Conservation (phyloP, 208 protist genomes). For the Chromosphaera perkinsii region DNA sequence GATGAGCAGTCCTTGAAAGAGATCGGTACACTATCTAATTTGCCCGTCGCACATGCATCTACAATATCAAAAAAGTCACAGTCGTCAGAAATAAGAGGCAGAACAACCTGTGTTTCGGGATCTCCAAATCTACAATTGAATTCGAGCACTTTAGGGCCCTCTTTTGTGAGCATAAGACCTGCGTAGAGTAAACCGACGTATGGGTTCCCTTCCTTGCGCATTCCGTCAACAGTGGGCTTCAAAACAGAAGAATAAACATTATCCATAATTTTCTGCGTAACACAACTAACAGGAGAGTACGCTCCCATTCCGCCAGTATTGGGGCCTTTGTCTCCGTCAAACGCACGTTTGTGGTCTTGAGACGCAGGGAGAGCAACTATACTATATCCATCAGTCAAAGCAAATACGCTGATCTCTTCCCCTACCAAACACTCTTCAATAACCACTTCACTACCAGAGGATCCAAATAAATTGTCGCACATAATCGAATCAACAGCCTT, state of each 20-base stretch:
- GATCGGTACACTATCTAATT: constrained; percentile 42
- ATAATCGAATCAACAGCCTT: constrained; percentile 45
- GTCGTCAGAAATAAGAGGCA: neutral
- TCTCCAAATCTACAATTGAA: constrained; percentile 65
- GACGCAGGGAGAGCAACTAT: constrained; percentile 43
- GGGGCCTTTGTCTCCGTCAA: constrained; percentile 40
- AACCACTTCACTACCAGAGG: constrained; percentile 37
- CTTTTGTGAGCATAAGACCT: constrained; percentile 51
- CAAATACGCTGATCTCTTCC: constrained; percentile 54
- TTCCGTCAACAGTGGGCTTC: constrained; percentile 51
- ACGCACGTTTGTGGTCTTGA: constrained; percentile 59
- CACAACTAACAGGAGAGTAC: constrained; percentile 49
- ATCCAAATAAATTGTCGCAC: constrained; percentile 27
- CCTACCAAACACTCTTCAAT: constrained; percentile 56
- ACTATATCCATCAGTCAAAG: constrained; percentile 49
- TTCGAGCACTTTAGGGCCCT: constrained; percentile 49
- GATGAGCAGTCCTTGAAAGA: constrained; percentile 24
- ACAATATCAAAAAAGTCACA: constrained; percentile 8
- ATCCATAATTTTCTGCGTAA: neutral
- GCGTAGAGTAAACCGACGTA: constrained; percentile 59
- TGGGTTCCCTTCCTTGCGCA: constrained; percentile 56
- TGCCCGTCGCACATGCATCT: constrained; percentile 37
- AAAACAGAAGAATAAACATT: constrained; percentile 34
- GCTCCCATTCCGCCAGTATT: constrained; percentile 69
- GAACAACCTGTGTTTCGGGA: constrained; percentile 47